Percentiles rank a stretch among this genome's conserved stretches.
Conservation (phyloP, 306 rosid species). For the Trifolium fragiferum region DNA sequence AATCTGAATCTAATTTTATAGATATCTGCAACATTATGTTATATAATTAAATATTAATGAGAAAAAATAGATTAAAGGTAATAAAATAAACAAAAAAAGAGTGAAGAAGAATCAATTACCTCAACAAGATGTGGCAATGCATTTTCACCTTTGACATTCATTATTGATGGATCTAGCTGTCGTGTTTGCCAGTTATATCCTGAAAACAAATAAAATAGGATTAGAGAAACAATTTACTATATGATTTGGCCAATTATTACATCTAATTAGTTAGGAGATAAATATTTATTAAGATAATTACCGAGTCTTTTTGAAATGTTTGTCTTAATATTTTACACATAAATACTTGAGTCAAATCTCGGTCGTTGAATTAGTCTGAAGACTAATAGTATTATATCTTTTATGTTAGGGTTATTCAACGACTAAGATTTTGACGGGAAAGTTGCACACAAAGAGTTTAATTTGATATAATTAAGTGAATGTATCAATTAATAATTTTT, state of each 20-base stretch:
- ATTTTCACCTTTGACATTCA: slow-evolving; percentile 68
- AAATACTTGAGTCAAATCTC: too few species aligned
- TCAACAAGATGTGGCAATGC: slow-evolving; percentile 75
- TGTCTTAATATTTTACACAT: too few species aligned
- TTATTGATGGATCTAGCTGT: slow-evolving; percentile 80
- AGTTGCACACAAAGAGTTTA: too few species aligned
- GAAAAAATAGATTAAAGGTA: not conserved
- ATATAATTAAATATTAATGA: slow-evolving; percentile 1
- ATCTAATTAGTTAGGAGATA: not conserved
- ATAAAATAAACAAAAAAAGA: not conserved
- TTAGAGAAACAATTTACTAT: not conserved
- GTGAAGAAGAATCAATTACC: slow-evolving; percentile 41
- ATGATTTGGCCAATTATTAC: too few species aligned
- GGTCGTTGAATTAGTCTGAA: too few species aligned
- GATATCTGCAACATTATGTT: slow-evolving; percentile 55
- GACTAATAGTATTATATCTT: too few species aligned
- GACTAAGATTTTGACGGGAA: too few species aligned
- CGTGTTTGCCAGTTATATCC: slow-evolving; percentile 87
- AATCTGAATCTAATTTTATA: slow-evolving; percentile 57
- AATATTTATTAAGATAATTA: too few species aligned
- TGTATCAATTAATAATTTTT: too few species aligned
- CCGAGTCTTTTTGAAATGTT: too few species aligned
- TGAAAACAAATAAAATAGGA: slow-evolving; percentile 18
- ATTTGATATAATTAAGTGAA: not conserved
- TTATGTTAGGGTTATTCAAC: too few species aligned